Evolutionary conservation across 768 basidiomycete species (phyloP).

Genomic region (Mycena galopus): DNA sequence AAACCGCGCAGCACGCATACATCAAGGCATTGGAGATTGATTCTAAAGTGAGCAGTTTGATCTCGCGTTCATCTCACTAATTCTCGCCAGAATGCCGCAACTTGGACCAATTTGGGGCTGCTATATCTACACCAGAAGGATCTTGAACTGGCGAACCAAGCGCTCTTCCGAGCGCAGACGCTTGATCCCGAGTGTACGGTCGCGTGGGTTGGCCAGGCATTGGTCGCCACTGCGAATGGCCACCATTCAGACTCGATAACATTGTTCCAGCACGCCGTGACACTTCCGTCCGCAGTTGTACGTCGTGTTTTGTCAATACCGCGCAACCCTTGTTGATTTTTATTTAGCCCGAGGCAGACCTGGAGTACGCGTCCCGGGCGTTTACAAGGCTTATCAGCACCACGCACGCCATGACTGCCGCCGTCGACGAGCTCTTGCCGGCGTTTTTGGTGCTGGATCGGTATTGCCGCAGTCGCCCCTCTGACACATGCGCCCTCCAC

Average conservation of each 20-base stretch:
- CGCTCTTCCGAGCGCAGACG: conserved; percentile 89
- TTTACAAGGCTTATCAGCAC: conserved; percentile 57
- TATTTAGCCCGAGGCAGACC: conserved; percentile 81
- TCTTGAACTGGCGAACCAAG: conserved; percentile 85
- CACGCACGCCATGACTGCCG: conserved; percentile 34
- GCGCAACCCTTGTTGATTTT: conserved; percentile 11
- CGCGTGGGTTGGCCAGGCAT: conserved; percentile 92
- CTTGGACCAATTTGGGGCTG: conserved; percentile 92
- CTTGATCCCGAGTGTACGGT: conserved; percentile 91
- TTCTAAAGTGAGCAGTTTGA: conserved; percentile 67
- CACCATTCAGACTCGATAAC: conserved; percentile 73
- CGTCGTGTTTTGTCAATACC: conserved; percentile 49
- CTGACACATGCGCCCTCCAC: conserved; percentile 83
- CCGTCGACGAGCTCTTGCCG: conserved; percentile 68
- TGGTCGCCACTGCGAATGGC: conserved; percentile 73
- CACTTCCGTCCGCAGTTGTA: conserved; percentile 70
- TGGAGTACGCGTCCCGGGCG: conserved; percentile 76
- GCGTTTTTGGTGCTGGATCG: conserved; percentile 87
- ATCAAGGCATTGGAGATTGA: conserved; percentile 90
- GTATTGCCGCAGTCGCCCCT: conserved; percentile 75
- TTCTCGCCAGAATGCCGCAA: conserved; percentile 67
- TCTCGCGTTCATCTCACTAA: not conserved
- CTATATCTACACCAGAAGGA: conserved; percentile 88
- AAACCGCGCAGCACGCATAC: conserved; percentile 91
- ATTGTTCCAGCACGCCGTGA: conserved; percentile 80